Base-by-base conservation (phyloP, 2,329 filamentous ascomycete genomes). In the Thyridium curvatum region DNA sequence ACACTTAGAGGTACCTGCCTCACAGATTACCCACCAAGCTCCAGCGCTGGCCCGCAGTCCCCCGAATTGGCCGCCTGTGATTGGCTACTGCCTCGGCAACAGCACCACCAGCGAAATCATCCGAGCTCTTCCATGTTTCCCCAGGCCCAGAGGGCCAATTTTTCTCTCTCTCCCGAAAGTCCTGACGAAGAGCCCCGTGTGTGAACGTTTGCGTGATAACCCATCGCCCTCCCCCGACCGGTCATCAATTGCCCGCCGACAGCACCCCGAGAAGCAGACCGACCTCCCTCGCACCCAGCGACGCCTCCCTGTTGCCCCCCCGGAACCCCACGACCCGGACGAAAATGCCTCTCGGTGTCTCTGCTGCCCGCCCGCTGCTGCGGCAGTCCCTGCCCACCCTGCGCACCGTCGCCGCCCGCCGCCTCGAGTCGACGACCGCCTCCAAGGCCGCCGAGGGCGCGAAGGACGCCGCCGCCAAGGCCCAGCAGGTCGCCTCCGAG, bases 361-460 rank as follows among this genome's bases (percentile, higher is more conserved):
- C 40, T 41, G 46, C 41, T 44, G 43, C 55, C 54, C 67, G 66
- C 46, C 67, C 65, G 42, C 52, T 68, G 53, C 56, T 68, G 55
- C 68, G 70, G 59, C 64, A 66, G 48, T 26, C 21, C 21, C 21
- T 26, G 21, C 61, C 65, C 49, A 60, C 58, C 54, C 52, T 73
- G 60, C 59, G 64, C 54, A 59, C 56, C 61, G 56, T 56, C 52
- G 59, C 64, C 47, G 62, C 68, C 59, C 72, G 72, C 54, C 75
- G 79, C 56, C 76, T 77, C 68, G 72, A 82, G 66, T 81, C 76
- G 50, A 75, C 72, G 47, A 60, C 72, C 32, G 59, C 65, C 40
- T 47, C 49, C 41, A 69, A 68, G 56, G 62, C 64, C 46, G 49
- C 58, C 42, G 59, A 61, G 43, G 46, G 59, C 34, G 55, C 62